A percentile compares a stretch with the other conserved stretches of the same genome.
phyloP scores from a whole-genome alignment of 1,284 basidiomycete genomes.

The Boletellus deceptivus region DNA sequence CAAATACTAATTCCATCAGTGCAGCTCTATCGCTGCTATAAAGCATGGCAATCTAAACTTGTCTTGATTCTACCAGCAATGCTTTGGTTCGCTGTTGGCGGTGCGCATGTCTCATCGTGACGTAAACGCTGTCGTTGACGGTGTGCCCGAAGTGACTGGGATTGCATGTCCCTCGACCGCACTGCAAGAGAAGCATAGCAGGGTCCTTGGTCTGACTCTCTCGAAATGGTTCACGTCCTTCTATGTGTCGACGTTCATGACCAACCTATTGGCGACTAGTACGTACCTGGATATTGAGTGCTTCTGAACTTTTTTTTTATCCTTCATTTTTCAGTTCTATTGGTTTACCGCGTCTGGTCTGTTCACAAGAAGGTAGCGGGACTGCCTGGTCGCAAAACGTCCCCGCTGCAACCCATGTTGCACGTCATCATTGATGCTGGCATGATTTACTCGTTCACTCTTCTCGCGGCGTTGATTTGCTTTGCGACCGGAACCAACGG shows the following conservation, averaged over 20 bases:
- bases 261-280: background rate
- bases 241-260: background rate
- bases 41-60: slow-evolving; percentile 4
- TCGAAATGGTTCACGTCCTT: background rate
- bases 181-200: background rate
- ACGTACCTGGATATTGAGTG: background rate
- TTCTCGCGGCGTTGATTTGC: slow-evolving; percentile 1
- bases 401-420: background rate
- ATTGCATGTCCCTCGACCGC: background rate
- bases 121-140: background rate
- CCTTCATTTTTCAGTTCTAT: background rate
- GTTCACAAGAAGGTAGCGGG: background rate
- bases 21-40: slow-evolving; percentile 1
- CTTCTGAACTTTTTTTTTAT: background rate
- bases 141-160: background rate
- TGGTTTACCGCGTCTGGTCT: background rate
- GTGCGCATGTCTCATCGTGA: background rate
- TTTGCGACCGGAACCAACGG: background rate
- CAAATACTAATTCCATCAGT: background rate
- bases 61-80: slow-evolving; percentile 5
- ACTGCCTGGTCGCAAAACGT: background rate
- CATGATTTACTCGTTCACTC: background rate
- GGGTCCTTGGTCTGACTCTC: background rate
- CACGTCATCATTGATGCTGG: background rate
- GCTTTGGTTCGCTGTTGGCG: slow-evolving; percentile 9